Conservation (phyloP, 192 early-diverging fungal genomes). For the Endogone sp. region DNA sequence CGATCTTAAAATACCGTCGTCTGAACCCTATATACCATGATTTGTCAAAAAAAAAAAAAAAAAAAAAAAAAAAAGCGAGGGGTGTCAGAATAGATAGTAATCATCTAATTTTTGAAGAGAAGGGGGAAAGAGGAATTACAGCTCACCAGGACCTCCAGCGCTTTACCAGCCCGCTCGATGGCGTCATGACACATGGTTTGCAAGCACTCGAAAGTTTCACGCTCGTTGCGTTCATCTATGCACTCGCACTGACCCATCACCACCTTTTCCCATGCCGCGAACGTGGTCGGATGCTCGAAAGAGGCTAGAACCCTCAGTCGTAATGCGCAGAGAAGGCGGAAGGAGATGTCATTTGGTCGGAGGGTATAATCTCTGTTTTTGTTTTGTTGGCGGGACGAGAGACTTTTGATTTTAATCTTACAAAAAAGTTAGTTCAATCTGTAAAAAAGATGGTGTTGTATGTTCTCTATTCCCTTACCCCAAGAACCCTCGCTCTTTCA, state of each 20-base stretch:
- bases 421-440: no score
- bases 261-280: conserved; percentile 40
- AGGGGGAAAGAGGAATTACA: background rate
- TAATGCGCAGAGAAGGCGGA: conserved; percentile 39
- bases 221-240: conserved; percentile 39
- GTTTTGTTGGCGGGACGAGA: background rate
- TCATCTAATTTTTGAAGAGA: no score
- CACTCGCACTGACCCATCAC: conserved; percentile 39
- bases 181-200: conserved; percentile 29
- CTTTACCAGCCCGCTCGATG: conserved; percentile 2
- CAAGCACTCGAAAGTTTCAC: conserved; percentile 20
- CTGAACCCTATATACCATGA: background rate
- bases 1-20: background rate
- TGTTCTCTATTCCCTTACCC: conserved; percentile 24
- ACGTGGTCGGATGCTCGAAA: conserved; percentile 10
- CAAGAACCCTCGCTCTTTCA: conserved; percentile 39
- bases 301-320: conserved; percentile 33
- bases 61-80: no score
- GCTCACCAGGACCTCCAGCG: conserved; percentile 23
- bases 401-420: conserved; percentile 6
- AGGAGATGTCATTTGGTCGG: background rate
- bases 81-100: no score
- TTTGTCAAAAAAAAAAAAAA: background rate
- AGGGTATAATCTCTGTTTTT: background rate
- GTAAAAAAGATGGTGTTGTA: background rate